Percentiles rank a stretch among this genome's conserved stretches.
These are phyloP conservation scores for Filobasidium uniguttulatum DNA, from an alignment of 1,284 basidiomycete species.

Conservation along the genomic window DNA sequence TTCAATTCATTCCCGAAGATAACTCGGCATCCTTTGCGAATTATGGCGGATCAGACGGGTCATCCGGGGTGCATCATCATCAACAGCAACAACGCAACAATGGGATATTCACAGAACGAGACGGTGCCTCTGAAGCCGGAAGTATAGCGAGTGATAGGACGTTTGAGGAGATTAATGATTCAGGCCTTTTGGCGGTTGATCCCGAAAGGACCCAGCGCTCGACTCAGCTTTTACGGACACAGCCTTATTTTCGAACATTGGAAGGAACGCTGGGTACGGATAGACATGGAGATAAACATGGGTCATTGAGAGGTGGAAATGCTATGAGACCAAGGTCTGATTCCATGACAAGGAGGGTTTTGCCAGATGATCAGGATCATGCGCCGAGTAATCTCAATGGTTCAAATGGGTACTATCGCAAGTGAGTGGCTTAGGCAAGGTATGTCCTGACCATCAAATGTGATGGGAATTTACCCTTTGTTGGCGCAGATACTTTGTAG, in stretches of 20 bases:
- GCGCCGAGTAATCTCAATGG: too few species aligned
- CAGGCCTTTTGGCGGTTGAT: not conserved
- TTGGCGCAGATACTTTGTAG: slow-evolving; percentile 46
- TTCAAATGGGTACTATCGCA: too few species aligned
- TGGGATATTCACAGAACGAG: too few species aligned
- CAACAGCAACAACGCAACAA: too few species aligned
- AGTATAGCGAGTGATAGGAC: not conserved
- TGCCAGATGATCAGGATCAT: not conserved
- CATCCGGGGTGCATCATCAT: too few species aligned
- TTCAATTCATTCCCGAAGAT: not conserved
- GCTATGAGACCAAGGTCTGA: too few species aligned
- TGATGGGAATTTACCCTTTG: not conserved
- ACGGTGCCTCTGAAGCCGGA: not conserved
- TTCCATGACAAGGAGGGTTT: too few species aligned
- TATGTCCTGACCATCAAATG: not conserved
- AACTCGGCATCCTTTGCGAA: too few species aligned
- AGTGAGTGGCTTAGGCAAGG: not conserved
- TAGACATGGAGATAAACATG: not conserved
- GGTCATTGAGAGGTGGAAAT: not conserved
- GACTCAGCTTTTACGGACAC: not conserved
- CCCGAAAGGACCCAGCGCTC: not conserved
- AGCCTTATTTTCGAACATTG: not conserved
- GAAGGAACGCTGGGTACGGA: not conserved
- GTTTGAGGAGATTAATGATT: not conserved
- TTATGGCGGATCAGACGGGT: too few species aligned